Evolutionary conservation across 441 rosid species (phyloP), one percentile per base, ranked within the genome.

Genomic region (Mallotus repandus): DNA sequence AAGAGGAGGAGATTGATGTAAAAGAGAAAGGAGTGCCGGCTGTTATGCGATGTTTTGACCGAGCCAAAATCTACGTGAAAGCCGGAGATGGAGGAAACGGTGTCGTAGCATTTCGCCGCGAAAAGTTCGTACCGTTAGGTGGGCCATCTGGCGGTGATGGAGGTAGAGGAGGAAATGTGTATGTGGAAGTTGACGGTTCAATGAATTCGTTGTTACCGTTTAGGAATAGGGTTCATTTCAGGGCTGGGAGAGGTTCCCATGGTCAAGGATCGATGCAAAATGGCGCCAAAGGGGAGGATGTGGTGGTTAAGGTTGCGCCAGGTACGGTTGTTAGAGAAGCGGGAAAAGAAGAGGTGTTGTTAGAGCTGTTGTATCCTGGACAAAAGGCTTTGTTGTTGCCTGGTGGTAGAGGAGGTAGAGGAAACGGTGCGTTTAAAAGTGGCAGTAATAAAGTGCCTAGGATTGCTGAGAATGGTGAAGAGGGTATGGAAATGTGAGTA

Each of bases 71-170:
- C 61, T 94, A 32, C 49, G 97, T 81, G 4, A 92, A 86, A 79
- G 90, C 97, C 0, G 97, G 98, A 55, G 88, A 90, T 50, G 97
- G 97, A 18, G 97, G 97, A 67, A 92, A 94, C 29, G 98, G 98
- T 14, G 96, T 90, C 16, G 89, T 89, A 74, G 98, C 97, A 8
- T 92, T 94, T 82, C 89, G 97, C 18, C 80, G 96, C 7, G 97
- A 94, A 75, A 94, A 94, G 74, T 92, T 78, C 25, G 94, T 92
- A 76, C 98, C 97, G 10, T 49, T 88, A 60, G 97, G 98, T 15
- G 98, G 97, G 0, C 98, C 97, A 2, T 94, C 98, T 0, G 97
- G 98, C 18, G 98, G 98, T 21, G 94, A 94, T 73, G 97, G 97
- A 64, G 97, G 97, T n/a, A 89, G 88, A 78, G 98, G 97, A 45